phyloP scores from a whole-genome alignment of 441 rosid species.

The Populus trichocarpa region DNA sequence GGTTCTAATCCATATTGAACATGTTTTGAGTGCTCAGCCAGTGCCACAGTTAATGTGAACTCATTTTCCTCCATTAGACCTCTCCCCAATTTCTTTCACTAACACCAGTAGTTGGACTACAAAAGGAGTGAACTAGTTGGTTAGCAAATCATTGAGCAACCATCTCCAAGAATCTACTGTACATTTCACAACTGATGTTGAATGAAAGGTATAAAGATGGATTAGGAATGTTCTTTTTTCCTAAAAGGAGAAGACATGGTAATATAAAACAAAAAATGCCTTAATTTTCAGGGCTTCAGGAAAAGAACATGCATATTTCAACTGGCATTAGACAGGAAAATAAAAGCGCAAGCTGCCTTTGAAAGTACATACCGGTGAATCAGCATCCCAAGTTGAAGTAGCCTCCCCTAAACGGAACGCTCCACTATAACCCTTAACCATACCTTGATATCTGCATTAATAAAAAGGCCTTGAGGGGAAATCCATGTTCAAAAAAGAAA shows the following conservation, averaged over 20 bases:
- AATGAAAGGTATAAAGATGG: not conserved
- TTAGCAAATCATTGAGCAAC: not conserved
- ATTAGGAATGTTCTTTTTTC: not conserved
- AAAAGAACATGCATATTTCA: not conserved
- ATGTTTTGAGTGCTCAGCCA: not conserved
- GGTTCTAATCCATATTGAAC: not conserved
- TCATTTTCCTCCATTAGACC: not conserved
- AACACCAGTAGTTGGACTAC: not conserved
- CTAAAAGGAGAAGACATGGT: not conserved
- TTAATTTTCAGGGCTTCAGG: not conserved
- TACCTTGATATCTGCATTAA: slow-evolving; percentile 80
- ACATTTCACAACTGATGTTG: not conserved
- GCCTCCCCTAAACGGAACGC: slow-evolving; percentile 97
- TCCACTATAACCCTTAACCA: slow-evolving; percentile 90
- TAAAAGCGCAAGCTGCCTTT: not conserved
- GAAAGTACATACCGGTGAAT: slow-evolving; percentile 65
- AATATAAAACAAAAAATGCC: not conserved
- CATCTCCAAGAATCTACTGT: not conserved
- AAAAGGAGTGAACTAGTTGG: not conserved
- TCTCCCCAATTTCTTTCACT: not conserved
- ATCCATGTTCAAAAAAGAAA: slow-evolving; percentile 5
- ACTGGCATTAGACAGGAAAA: not conserved
- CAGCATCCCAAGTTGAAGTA: slow-evolving; percentile 94
- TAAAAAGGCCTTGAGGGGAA: slow-evolving; percentile 14
- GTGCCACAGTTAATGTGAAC: not conserved